Conservation (phyloP, 148 eudicot genomes). For the Hydrangea macrophylla region DNA sequence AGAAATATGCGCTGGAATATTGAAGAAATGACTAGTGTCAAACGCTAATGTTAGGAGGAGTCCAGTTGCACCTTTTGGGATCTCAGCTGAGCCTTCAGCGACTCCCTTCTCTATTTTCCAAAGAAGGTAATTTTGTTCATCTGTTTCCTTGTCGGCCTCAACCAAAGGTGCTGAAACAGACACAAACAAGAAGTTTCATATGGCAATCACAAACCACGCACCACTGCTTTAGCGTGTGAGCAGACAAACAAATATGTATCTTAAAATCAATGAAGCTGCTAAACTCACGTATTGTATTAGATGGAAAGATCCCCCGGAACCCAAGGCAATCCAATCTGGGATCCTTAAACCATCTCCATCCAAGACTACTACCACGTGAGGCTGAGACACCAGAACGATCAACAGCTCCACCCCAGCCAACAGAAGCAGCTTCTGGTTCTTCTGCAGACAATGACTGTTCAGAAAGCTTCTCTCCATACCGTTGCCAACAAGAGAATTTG, state of each 20-base stretch:
- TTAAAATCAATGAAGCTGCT: not conserved
- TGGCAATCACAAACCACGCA: slow-evolving; percentile 1
- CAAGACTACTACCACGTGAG: slow-evolving; percentile 48
- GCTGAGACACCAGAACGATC: slow-evolving; percentile 63
- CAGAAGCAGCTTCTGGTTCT: slow-evolving; percentile 65
- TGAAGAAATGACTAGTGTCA: not conserved
- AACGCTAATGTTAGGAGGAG: not conserved
- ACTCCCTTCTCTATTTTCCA: slow-evolving; percentile 95
- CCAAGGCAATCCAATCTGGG: slow-evolving; percentile 88
- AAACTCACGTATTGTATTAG: slow-evolving; percentile 59
- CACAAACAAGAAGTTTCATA: slow-evolving; percentile 3
- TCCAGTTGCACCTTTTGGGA: slow-evolving; percentile 67
- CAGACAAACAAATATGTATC: not conserved
- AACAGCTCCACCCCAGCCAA: slow-evolving; percentile 75
- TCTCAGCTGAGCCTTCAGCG: slow-evolving; percentile 94
- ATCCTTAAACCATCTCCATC: slow-evolving; percentile 90
- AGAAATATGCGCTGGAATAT: not conserved
- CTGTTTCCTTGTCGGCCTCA: slow-evolving; percentile 81
- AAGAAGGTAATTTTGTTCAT: slow-evolving; percentile 68
- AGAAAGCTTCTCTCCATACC: slow-evolving; percentile 52
- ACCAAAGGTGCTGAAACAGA: slow-evolving; percentile 81
- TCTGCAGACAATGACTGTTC: slow-evolving; percentile 36
- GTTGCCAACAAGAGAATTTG: slow-evolving; percentile 85
- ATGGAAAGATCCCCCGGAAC: slow-evolving; percentile 89
- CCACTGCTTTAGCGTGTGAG: not conserved